Conservation (phyloP, 805 yeast species). For the Myxozyma geophila region DNA sequence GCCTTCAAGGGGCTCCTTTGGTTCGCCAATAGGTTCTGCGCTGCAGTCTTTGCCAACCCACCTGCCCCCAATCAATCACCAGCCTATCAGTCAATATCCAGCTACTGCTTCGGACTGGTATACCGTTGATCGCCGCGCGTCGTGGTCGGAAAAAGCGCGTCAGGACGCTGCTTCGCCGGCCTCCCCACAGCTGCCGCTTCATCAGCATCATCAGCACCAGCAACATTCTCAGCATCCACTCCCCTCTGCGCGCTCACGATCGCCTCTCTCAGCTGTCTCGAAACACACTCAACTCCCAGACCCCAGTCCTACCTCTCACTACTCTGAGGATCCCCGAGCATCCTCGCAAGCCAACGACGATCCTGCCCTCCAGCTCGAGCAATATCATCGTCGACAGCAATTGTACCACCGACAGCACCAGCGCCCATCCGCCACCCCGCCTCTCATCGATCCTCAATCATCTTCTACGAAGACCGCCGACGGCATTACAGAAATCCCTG, state of each 20-base stretch:
- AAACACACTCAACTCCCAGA: neutral
- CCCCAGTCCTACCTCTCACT: neutral
- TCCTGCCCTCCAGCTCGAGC: constrained; percentile 8
- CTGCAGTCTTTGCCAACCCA: constrained; percentile 7
- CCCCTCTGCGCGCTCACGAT: neutral
- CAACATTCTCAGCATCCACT: neutral
- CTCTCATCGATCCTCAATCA: neutral
- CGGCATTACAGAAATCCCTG: neutral
- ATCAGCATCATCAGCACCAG: neutral
- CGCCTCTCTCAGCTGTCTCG: neutral
- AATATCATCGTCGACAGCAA: constrained; percentile 24
- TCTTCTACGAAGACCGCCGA: neutral
- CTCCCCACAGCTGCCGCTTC: neutral
- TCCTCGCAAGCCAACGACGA: neutral
- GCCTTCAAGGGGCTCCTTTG: constrained; percentile 1
- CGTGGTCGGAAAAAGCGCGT: constrained; percentile 2
- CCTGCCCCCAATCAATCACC: constrained; percentile 1
- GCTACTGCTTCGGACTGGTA: neutral
- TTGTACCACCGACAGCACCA: constrained; percentile 18
- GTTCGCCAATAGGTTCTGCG: constrained; percentile 1
- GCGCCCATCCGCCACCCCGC: constrained; percentile 4
- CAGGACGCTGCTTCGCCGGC: neutral
- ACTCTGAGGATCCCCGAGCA: neutral
- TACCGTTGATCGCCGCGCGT: neutral
- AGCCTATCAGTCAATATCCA: neutral